These are phyloP conservation scores for Mycena pura DNA, from an alignment of 768 basidiomycete genomes.

Conservation along the genomic window DNA sequence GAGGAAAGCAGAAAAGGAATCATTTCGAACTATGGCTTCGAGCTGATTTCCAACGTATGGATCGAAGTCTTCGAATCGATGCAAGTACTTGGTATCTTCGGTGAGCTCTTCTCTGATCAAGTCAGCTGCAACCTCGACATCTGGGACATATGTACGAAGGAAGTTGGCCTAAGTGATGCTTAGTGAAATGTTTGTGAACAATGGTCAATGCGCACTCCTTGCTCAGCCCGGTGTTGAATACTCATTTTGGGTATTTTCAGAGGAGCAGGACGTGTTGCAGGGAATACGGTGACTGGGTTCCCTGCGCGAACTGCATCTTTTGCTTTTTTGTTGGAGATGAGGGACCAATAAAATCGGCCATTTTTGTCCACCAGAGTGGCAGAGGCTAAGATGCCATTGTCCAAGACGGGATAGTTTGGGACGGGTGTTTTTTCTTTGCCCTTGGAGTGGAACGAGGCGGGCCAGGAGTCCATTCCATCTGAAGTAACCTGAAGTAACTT, in stretches of 20 bases:
- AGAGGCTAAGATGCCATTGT: conserved; percentile 62
- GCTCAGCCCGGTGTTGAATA: conserved; percentile 62
- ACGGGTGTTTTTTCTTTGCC: conserved; percentile 32
- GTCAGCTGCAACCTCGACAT: conserved; percentile 75
- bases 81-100: conserved; percentile 46
- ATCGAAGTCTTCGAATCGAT: conserved; percentile 54
- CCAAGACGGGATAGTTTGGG: conserved; percentile 59
- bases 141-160: conserved; percentile 72
- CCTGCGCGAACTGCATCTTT: conserved; percentile 45
- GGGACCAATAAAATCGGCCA: conserved; percentile 60
- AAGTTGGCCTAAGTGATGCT: conserved; percentile 63
- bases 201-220: conserved; percentile 53
- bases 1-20: conserved; percentile 39
- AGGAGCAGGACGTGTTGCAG: conserved; percentile 55
- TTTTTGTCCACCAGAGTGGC: conserved; percentile 56
- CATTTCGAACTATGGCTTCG: conserved; percentile 43
- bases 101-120: conserved; percentile 64
- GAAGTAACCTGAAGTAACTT: conserved; percentile 15
- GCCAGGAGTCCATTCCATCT: conserved; percentile 85
- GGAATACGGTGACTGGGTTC: conserved; percentile 56
- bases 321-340: conserved; percentile 39
- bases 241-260: conserved; percentile 38
- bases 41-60: conserved; percentile 64
- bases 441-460: conserved; percentile 51
- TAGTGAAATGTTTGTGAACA: not conserved